Conservation (phyloP, 2,329 filamentous ascomycete genomes). For the Pestalotiopsis sp. region DNA sequence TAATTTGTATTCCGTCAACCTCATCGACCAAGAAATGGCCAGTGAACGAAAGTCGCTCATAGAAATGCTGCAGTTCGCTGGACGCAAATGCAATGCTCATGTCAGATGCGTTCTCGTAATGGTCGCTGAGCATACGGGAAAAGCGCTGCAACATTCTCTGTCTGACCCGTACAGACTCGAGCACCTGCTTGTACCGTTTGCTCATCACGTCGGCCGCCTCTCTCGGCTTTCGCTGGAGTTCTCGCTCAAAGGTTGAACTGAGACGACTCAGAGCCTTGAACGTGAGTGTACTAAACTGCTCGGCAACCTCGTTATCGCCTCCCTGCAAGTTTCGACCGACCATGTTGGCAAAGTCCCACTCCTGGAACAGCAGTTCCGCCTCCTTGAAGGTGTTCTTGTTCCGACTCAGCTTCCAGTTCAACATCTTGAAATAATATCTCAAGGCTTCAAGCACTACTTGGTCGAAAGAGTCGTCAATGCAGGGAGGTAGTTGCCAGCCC, state of each 20-base stretch:
- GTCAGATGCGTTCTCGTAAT: conserved; percentile 96
- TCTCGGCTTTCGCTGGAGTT: conserved; percentile 80
- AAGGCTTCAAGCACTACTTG: conserved; percentile 87
- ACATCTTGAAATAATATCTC: conserved; percentile 97
- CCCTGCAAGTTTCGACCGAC: conserved; percentile 89
- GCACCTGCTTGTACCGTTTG: conserved; percentile 91
- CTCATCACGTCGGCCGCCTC: conserved; percentile 89
- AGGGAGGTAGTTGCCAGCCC: conserved; percentile 93
- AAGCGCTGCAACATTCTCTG: conserved; percentile 97
- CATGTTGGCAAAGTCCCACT: conserved; percentile 96
- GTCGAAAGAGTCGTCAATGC: conserved; percentile 96
- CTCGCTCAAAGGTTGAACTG: conserved; percentile 87
- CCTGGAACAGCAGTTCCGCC: conserved; percentile 92
- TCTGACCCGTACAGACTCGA: conserved; percentile 93
- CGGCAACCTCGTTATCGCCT: conserved; percentile 93
- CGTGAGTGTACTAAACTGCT: conserved; percentile 93
- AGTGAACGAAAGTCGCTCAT: conserved; percentile 76
- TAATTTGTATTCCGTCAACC: conserved; percentile 75
- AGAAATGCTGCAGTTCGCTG: conserved; percentile 72
- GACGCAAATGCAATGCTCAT: conserved; percentile 77
- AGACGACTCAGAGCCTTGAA: conserved; percentile 89
- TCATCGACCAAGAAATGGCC: conserved; percentile 88
- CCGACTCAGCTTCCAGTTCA: conserved; percentile 95
- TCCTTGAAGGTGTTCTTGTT: conserved; percentile 99
- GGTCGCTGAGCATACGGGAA: conserved; percentile 83